Percentiles rank a stretch among this genome's conserved stretches.
These are phyloP conservation scores for Smithsoniella earleae DNA, from an alignment of 163 green algal species.

Conservation along the genomic window DNA sequence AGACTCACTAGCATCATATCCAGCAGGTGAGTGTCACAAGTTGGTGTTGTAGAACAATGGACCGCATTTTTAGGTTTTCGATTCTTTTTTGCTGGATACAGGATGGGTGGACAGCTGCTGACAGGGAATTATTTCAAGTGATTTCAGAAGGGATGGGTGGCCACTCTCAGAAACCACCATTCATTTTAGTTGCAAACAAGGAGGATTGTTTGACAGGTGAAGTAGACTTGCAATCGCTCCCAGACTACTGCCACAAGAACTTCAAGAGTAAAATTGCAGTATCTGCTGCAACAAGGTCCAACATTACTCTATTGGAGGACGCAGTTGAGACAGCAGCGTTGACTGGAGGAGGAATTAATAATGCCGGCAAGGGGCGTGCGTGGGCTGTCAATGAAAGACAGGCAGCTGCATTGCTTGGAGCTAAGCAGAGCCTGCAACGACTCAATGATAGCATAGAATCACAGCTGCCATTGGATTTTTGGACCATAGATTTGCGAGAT, in stretches of 20 bases:
- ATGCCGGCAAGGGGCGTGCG: conserved; percentile 50
- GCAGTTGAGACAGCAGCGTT: conserved; percentile 52
- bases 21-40: too few species aligned
- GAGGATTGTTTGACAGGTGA: conserved; percentile 40
- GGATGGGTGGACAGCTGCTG: conserved; percentile 59
- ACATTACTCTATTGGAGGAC: conserved; percentile 55
- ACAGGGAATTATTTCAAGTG: conserved; percentile 56
- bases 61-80: too few species aligned
- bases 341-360: not conserved
- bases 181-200: conserved; percentile 81
- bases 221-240: not conserved
- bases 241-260: not conserved
- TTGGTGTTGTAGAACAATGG: too few species aligned
- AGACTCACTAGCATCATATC: not conserved
- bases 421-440: conserved; percentile 49
- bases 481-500: conserved; percentile 82
- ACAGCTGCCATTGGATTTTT: conserved; percentile 84
- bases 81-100: too few species aligned
- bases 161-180: conserved; percentile 35
- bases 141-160: conserved; percentile 47
- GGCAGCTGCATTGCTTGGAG: conserved; percentile 68
- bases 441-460: conserved; percentile 48
- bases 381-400: conserved; percentile 89
- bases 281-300: conserved; percentile 50
- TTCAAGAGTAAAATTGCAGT: conserved; percentile 46